phyloP scores from a whole-genome alignment of 257 asterid genomes.

The Solanum etuberosum region DNA sequence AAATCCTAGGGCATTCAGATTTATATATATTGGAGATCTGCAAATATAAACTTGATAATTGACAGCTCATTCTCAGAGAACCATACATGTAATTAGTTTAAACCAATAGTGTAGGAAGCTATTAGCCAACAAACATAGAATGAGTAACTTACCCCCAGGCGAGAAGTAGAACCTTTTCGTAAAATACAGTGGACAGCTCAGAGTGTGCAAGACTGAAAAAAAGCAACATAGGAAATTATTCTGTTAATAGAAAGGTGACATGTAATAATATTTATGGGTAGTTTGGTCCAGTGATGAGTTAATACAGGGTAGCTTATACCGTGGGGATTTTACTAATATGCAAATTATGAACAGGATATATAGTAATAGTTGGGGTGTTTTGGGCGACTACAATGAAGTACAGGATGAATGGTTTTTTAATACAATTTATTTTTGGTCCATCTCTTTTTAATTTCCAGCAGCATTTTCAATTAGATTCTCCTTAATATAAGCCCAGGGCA shows the following conservation, averaged over 20 bases:
- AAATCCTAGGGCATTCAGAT: neutral
- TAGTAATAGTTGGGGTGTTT: neutral
- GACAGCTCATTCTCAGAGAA: neutral
- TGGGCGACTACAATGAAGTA: neutral
- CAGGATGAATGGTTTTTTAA: neutral
- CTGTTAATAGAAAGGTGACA: neutral
- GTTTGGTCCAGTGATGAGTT: neutral
- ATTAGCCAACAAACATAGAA: neutral
- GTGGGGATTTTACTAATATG: neutral
- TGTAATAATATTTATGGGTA: neutral
- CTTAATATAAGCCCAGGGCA: neutral
- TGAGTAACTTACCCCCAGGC: conserved; percentile 77
- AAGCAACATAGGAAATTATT: neutral
- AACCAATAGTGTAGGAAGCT: neutral
- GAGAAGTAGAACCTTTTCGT: conserved; percentile 91
- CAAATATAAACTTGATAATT: neutral
- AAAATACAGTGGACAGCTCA: conserved; percentile 79
- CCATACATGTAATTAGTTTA: neutral
- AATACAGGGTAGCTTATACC: neutral
- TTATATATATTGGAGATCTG: neutral
- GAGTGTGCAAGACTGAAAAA: conserved; percentile 89
- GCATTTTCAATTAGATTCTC: neutral
- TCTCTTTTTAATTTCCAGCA: neutral
- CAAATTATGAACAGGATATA: neutral
- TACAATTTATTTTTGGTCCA: neutral